Conservation (phyloP, 83 land plant genomes). For the Diphasiastrum complanatum region DNA sequence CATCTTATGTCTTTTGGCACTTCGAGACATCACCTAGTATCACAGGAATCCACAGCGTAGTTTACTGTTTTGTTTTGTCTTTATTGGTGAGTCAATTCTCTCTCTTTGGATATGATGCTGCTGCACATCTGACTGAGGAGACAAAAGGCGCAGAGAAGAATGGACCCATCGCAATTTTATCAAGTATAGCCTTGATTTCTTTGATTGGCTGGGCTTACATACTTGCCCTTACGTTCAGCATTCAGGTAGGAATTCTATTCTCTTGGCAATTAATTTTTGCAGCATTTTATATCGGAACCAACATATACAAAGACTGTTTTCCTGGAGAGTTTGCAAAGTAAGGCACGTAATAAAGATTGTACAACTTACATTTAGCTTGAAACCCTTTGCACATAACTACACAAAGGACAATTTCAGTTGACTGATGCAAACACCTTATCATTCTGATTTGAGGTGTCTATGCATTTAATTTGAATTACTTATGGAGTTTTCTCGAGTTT, state of each 20-base stretch:
- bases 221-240: slow-evolving; percentile 3
- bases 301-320: too few relatives aligned
- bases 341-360: too few relatives aligned
- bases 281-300: too few relatives aligned
- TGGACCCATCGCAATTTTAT: slow-evolving; percentile 10
- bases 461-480: too few relatives aligned
- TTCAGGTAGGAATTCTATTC: slow-evolving; percentile 3
- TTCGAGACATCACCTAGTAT: slow-evolving; percentile 3
- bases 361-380: too few relatives aligned
- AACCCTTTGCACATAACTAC: too few relatives aligned
- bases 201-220: slow-evolving; percentile 14
- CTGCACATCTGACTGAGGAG: slow-evolving; percentile 12
- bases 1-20: slow-evolving; percentile 4
- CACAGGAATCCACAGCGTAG: slow-evolving; percentile 3
- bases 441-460: too few relatives aligned
- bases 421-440: too few relatives aligned
- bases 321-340: too few relatives aligned
- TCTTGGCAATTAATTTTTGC: background rate
- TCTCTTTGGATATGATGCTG: slow-evolving; percentile 4
- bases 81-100: slow-evolving; percentile 13
- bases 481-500: too few relatives aligned
- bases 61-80: slow-evolving; percentile 5
- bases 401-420: too few relatives aligned
- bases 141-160: too few relatives aligned
- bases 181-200: background rate